Conservation (phyloP, 2,329 filamentous ascomycete species). For the Exophiala sp. region DNA sequence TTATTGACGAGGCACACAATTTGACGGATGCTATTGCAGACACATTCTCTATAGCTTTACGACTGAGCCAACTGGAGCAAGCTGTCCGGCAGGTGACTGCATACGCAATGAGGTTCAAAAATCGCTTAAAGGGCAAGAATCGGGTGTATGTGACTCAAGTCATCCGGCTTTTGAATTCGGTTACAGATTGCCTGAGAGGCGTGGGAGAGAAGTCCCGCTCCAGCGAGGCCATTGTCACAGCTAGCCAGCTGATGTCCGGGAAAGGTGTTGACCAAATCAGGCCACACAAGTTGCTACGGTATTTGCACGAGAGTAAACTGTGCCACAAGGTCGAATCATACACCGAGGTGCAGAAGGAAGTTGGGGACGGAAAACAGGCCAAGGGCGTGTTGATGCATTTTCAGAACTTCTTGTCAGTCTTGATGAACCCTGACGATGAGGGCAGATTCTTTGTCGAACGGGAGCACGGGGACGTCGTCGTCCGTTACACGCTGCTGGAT, state of each 20-base stretch:
- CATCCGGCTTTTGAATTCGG: conserved; percentile 72
- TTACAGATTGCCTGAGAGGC: conserved; percentile 61
- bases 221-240: conserved; percentile 62
- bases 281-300: conserved; percentile 77
- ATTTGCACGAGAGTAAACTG: conserved; percentile 85
- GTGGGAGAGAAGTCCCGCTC: conserved; percentile 39
- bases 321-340: conserved; percentile 95
- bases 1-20: conserved; percentile 96
- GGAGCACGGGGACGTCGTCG: conserved; percentile 46
- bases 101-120: conserved; percentile 84
- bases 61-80: conserved; percentile 63
- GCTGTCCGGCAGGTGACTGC: conserved; percentile 69
- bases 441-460: conserved; percentile 55
- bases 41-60: conserved; percentile 75
- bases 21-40: conserved; percentile 89
- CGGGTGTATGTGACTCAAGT: conserved; percentile 85
- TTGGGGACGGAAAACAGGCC: conserved; percentile 34
- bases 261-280: conserved; percentile 96
- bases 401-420: conserved; percentile 64
- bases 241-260: conserved; percentile 66
- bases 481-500: conserved; percentile 85
- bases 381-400: conserved; percentile 53
- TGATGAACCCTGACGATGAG: conserved; percentile 76
- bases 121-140: conserved; percentile 82
- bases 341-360: conserved; percentile 40